Evolutionary conservation across 768 basidiomycete species (phyloP).

Genomic region (Collybiopsis luxurians): DNA sequence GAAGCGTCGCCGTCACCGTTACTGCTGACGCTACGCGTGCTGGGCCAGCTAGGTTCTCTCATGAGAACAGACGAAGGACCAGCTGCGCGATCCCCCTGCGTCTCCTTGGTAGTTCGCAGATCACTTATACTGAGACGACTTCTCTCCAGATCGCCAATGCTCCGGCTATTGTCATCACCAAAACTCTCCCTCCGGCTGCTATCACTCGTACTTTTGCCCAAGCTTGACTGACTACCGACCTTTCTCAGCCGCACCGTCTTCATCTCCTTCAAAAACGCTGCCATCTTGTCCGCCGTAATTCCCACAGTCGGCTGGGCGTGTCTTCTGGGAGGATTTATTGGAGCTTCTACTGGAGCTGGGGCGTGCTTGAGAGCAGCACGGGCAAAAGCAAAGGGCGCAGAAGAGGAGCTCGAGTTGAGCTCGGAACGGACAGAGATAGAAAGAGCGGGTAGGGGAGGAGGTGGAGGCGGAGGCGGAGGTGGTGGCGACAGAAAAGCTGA

Average conservation of each 20-base stretch:
- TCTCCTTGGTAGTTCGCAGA: not conserved
- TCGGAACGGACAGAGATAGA: conserved; percentile 20
- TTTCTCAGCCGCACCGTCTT: conserved; percentile 70
- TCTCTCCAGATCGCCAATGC: not conserved
- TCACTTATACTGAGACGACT: conserved; percentile 4
- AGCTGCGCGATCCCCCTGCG: not conserved
- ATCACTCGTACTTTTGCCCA: not conserved
- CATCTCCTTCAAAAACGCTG: conserved; percentile 76
- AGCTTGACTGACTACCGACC: conserved; percentile 32
- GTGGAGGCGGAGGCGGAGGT: conserved; percentile 42
- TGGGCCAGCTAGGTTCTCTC: not conserved
- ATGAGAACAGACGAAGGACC: not conserved
- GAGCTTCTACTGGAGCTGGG: conserved; percentile 57
- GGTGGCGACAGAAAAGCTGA: conserved; percentile 29
- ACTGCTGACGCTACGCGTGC: conserved; percentile 2
- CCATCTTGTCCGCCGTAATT: conserved; percentile 81
- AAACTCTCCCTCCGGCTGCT: conserved; percentile 8
- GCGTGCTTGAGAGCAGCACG: conserved; percentile 67
- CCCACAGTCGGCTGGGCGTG: conserved; percentile 68
- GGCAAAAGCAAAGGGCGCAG: conserved; percentile 50
- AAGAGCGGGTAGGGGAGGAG: conserved; percentile 30
- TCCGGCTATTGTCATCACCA: conserved; percentile 3
- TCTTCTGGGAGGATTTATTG: conserved; percentile 53
- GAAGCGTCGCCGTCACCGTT: not conserved
- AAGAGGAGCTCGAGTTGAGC: conserved; percentile 19